Evolutionary conservation across 2,329 filamentous ascomycete genomes (phyloP).

Genomic region (Cytospora schulzeri): DNA sequence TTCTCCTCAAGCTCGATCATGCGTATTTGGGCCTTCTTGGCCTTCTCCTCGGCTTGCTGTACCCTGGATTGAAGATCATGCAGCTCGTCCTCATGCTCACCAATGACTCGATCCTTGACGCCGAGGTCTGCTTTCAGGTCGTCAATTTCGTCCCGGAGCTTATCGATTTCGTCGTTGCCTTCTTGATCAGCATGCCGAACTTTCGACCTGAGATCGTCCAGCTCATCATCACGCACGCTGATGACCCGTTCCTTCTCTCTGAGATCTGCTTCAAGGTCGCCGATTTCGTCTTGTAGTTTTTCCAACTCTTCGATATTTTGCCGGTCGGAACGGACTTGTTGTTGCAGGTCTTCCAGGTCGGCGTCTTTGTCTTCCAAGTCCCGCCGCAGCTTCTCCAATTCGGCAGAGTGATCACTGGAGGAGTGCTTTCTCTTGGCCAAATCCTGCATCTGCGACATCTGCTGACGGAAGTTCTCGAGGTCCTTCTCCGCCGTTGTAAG

Average conservation of each 20-base stretch:
- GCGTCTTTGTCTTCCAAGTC: conserved; percentile 60
- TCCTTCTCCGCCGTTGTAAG: conserved; percentile 82
- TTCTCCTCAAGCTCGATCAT: conserved; percentile 60
- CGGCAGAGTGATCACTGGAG: conserved; percentile 67
- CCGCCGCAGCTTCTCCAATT: conserved; percentile 60
- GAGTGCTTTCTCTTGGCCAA: conserved; percentile 75
- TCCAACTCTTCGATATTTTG: conserved; percentile 61
- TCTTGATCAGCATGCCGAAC: conserved; percentile 49
- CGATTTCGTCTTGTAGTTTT: conserved; percentile 72
- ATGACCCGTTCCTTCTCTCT: conserved; percentile 75
- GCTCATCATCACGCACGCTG: conserved; percentile 73
- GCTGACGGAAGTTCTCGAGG: conserved; percentile 78
- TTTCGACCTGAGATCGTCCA: conserved; percentile 65
- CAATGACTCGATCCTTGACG: conserved; percentile 60
- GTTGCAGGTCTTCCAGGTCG: conserved; percentile 62
- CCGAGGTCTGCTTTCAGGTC: conserved; percentile 59
- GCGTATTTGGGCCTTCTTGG: conserved; percentile 56
- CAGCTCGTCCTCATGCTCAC: conserved; percentile 54
- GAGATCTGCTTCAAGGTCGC: conserved; percentile 74
- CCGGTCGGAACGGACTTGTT: conserved; percentile 59
- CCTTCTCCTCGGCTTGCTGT: conserved; percentile 57
- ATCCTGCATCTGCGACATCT: conserved; percentile 81
- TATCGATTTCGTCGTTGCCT: conserved; percentile 44
- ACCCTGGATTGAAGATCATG: conserved; percentile 52
- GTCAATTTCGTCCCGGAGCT: conserved; percentile 50